phyloP scores from a whole-genome alignment of 176 grass and related monocot genomes.

The Cenchrus purpureus region DNA sequence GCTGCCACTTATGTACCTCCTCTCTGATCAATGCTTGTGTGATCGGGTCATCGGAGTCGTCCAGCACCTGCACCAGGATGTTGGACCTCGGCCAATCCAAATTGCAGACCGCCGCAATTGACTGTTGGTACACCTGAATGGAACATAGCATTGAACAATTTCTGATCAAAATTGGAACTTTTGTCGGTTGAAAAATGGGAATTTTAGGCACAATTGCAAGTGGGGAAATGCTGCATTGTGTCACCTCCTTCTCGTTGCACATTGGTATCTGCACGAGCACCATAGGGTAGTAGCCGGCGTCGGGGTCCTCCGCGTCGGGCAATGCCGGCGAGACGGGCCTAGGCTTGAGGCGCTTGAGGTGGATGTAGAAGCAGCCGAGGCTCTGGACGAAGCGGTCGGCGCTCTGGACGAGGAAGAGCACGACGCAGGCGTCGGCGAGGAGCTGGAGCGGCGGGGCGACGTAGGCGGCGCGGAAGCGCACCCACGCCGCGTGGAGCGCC shows the following conservation, averaged over 20 bases:
- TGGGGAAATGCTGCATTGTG: neutral
- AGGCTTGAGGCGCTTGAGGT: slow-evolving; percentile 59
- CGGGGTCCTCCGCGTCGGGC: slow-evolving; percentile 54
- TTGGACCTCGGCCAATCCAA: slow-evolving; percentile 89
- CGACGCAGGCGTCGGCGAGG: slow-evolving; percentile 71
- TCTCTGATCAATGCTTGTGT: slow-evolving; percentile 72
- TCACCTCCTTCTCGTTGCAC: slow-evolving; percentile 97
- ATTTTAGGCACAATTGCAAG: neutral
- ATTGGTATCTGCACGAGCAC: slow-evolving; percentile 95
- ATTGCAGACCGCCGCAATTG: slow-evolving; percentile 80
- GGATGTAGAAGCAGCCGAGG: slow-evolving; percentile 85
- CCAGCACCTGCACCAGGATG: slow-evolving; percentile 84
- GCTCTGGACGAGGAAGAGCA: slow-evolving; percentile 92
- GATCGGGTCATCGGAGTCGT: slow-evolving; percentile 74
- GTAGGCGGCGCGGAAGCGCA: slow-evolving; percentile 68
- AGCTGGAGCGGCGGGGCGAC: slow-evolving; percentile 76
- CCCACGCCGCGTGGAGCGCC: slow-evolving; percentile 62
- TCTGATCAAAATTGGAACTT: neutral
- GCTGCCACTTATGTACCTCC: slow-evolving; percentile 84
- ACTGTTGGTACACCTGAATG: slow-evolving; percentile 80
- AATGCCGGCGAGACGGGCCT: slow-evolving; percentile 14
- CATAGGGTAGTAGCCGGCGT: slow-evolving; percentile 67
- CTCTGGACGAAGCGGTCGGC: slow-evolving; percentile 76
- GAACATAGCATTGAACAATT: neutral
- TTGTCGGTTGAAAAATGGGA: neutral